Base-by-base conservation (phyloP, 164 flowering plant species). In the Liriodendron chinense region DNA sequence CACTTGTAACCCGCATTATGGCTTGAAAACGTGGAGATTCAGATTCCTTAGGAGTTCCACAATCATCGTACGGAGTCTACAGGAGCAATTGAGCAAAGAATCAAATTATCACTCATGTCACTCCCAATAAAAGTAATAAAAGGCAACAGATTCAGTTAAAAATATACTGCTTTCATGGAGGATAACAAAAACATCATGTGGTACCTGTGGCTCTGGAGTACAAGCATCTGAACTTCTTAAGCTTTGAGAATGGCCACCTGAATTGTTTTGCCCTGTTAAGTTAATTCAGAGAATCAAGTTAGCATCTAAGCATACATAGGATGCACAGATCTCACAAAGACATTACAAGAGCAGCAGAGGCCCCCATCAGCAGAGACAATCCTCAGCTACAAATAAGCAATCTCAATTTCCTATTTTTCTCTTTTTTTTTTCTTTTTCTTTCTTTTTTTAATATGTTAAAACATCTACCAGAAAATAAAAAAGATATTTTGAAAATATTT, bases 21-120 rank as follows among this genome's bases (percentile, higher is more conserved):
- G 98, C 99, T 93, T 96, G 97, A 85, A 94, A 94, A 57, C 99
- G 98, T 16, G 99, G 99, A 81, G 99, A 96, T 78, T 96, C 98
- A 72, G 99, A 96, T 84, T 96, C 99, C 89, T 96, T 96, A 16
- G 98, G 99, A 65, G 87, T 91, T 69, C 93, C 99, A 82, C 87
- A 94, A 77, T 87, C 69, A 24, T 74, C 98, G 86, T 83, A 89
- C 48, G 94, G 76, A 77, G 84, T 79, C 98, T 94, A 71, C 72
- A 82, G 79, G 71, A 76, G 65, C 18, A 53, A 53, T 53, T 53
- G 59, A 2, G 18, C 43, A 76, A 47, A 74, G 18, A 47, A 3
- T 72, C 69, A 71, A 70, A 61, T 20, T 47, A 21, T 9, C 18
- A n/a, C 43, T 43, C 12, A 8, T 26, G 65, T 50, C 43, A 24